A percentile compares a stretch with the other conserved stretches of the same genome.
Evolutionary conservation across 192 early-diverging fungal genomes (phyloP).

Genomic region (Backusella liffmaniae): DNA sequence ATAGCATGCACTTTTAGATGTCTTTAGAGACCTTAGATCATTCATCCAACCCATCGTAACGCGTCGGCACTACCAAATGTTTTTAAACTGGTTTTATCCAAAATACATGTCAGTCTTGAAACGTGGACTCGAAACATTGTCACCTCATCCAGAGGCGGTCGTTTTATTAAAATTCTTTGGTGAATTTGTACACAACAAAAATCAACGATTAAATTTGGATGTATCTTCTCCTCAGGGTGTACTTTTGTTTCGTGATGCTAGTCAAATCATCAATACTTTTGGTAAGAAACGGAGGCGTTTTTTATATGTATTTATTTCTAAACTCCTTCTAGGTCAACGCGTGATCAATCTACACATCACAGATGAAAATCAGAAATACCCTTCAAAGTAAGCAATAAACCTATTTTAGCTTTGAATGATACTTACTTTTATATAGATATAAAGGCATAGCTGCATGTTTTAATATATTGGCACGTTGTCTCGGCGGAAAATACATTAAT

Average conservation of each 20-base stretch:
- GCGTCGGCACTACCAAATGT: conserved; percentile 58
- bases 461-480: conserved; percentile 60
- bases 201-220: conserved; percentile 79
- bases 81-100: conserved; percentile 90
- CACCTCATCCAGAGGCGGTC: conserved; percentile 61
- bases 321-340: conserved; percentile 1
- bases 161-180: conserved; percentile 72
- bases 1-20: conserved; percentile 53
- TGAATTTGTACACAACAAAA: conserved; percentile 81
- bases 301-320: background rate
- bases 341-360: background rate
- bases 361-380: conserved; percentile 19
- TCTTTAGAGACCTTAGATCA: conserved; percentile 76
- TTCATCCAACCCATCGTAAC: conserved; percentile 65
- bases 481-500: conserved; percentile 82
- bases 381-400: background rate
- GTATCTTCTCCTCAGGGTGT: conserved; percentile 82
- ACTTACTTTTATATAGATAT: conserved; percentile 43
- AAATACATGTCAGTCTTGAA: conserved; percentile 60
- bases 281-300: conserved; percentile 28
- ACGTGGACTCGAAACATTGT: conserved; percentile 64
- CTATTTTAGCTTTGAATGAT: too few relatives aligned
- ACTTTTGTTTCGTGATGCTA: conserved; percentile 84
- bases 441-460: conserved; percentile 81
- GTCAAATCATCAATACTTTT: conserved; percentile 59